Conservation (phyloP, 177 flowering plant genomes). For the Vitis hybrid region DNA sequence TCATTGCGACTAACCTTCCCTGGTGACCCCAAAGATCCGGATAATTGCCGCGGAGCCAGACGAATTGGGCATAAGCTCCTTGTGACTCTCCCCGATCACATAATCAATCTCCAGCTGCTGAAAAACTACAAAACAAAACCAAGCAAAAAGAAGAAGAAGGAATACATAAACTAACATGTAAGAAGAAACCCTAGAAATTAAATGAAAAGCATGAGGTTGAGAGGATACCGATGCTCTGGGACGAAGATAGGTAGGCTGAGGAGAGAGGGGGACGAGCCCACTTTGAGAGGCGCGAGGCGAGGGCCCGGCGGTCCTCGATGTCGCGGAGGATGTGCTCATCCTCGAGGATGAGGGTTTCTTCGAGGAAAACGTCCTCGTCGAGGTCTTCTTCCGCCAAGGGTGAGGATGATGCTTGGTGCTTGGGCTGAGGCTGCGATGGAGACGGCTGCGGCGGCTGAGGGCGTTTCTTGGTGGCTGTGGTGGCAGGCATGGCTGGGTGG, state of each 20-base stretch:
- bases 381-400: constrained; percentile 51
- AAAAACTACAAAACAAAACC: constrained; percentile 50
- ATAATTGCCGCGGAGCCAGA: constrained; percentile 85
- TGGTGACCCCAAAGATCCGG: constrained; percentile 89
- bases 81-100: constrained; percentile 76
- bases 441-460: constrained; percentile 29
- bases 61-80: constrained; percentile 53
- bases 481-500: constrained; percentile 22
- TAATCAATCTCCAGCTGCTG: constrained; percentile 98
- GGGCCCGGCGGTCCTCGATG: constrained; percentile 50
- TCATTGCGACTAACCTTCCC: constrained; percentile 56
- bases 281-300: constrained; percentile 54
- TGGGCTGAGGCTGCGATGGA: constrained; percentile 15
- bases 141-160: neutral
- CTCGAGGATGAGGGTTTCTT: constrained; percentile 66
- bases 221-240: constrained; percentile 51
- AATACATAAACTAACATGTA: neutral
- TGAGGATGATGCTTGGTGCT: constrained; percentile 24
- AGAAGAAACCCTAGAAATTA: constrained; percentile 5
- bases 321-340: constrained; percentile 67
- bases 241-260: constrained; percentile 38
- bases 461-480: constrained; percentile 35
- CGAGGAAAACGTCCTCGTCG: constrained; percentile 88
- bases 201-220: neutral
- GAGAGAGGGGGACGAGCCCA: constrained; percentile 85